A percentile compares a stretch with the other conserved stretches of the same genome.
Conservation (phyloP, 805 yeast genomes). For the Kazachstania martiniae region DNA sequence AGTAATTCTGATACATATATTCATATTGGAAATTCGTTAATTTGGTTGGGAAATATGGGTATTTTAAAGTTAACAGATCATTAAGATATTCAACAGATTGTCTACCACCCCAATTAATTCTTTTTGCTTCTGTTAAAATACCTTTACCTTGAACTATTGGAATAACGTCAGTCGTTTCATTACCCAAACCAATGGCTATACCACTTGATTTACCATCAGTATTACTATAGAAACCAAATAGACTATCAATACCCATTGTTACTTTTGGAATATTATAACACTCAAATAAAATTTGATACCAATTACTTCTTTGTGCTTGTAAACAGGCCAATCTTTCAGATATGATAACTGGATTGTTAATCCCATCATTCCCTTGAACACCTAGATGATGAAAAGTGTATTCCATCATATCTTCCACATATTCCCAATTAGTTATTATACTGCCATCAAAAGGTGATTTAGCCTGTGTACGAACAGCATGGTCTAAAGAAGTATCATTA, state of each 20-base stretch:
- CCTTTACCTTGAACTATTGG: slow-evolving; percentile 74
- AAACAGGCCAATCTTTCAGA: slow-evolving; percentile 72
- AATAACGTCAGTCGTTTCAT: slow-evolving; percentile 70
- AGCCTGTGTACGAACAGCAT: slow-evolving; percentile 53
- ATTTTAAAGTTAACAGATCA: slow-evolving; percentile 60
- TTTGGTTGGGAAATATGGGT: slow-evolving; percentile 83
- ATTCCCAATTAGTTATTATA: slow-evolving; percentile 86
- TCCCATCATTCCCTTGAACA: slow-evolving; percentile 37
- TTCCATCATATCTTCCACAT: slow-evolving; percentile 71
- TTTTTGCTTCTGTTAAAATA: slow-evolving; percentile 51
- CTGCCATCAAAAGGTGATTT: slow-evolving; percentile 83
- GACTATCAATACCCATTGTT: slow-evolving; percentile 71
- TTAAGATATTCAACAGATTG: slow-evolving; percentile 55
- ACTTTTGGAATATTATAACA: slow-evolving; percentile 65
- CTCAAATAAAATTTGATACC: slow-evolving; percentile 82
- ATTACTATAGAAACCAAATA: slow-evolving; percentile 68
- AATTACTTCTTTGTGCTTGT: slow-evolving; percentile 52
- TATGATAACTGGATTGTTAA: slow-evolving; percentile 72
- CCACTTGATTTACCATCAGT: slow-evolving; percentile 35
- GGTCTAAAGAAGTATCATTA: slow-evolving; percentile 66
- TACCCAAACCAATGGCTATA: slow-evolving; percentile 71
- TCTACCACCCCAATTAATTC: slow-evolving; percentile 89
- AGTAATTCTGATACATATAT: slow-evolving; percentile 58
- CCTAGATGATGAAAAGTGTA: slow-evolving; percentile 74
- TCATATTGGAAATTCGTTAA: slow-evolving; percentile 54